Percentiles rank a stretch among this genome's conserved stretches.
Evolutionary conservation across 805 yeast genomes (phyloP).

Genomic region (Pichia membranifaciens): DNA sequence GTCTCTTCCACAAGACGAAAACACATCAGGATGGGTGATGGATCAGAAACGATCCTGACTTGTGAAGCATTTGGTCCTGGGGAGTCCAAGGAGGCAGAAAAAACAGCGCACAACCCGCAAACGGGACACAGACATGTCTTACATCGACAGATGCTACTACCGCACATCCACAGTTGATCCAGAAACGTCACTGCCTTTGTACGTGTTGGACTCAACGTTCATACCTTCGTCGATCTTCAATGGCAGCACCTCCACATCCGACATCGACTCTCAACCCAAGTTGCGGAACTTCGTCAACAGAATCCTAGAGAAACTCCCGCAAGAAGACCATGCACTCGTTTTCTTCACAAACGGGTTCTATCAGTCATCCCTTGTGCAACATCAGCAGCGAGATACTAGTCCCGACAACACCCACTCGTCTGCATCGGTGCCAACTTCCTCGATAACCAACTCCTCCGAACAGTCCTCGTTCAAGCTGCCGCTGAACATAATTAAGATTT

Average conservation of each 20-base stretch:
- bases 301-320: constrained; percentile 53
- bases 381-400: background rate
- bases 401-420: background rate
- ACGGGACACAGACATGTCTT: background rate
- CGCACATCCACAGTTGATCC: constrained; percentile 62
- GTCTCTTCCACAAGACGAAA: too few relatives aligned
- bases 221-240: constrained; percentile 51
- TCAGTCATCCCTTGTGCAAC: constrained; percentile 14
- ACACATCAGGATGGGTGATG: too few relatives aligned
- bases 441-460: too few relatives aligned
- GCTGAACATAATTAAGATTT: constrained; percentile 34
- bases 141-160: constrained; percentile 12
- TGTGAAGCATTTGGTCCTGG: too few relatives aligned
- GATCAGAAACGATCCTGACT: too few relatives aligned
- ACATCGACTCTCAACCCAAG: constrained; percentile 18
- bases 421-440: too few relatives aligned
- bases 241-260: constrained; percentile 18
- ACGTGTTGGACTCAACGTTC: constrained; percentile 76
- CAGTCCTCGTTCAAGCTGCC: constrained; percentile 21
- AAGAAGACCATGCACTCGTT: constrained; percentile 56
- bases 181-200: constrained; percentile 60
- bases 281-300: constrained; percentile 52
- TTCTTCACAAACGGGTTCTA: constrained; percentile 81
- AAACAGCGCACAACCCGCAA: too few relatives aligned
- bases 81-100: too few relatives aligned